Conservation (phyloP, 306 rosid genomes). For the Trichosanthes cucumerina region DNA sequence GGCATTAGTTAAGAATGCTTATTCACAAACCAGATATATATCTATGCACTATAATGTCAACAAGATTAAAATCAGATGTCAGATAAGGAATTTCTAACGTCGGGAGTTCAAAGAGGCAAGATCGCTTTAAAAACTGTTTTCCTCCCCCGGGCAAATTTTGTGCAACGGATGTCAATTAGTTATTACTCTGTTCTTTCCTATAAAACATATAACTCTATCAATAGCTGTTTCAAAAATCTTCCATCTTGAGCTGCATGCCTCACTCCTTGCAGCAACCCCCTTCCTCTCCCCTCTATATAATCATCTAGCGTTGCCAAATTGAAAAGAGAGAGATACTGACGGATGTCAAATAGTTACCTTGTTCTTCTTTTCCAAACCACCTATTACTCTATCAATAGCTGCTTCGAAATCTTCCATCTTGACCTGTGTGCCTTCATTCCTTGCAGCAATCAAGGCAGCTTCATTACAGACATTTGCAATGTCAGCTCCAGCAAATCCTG, state of each 20-base stretch:
- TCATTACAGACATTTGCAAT: slow-evolving; percentile 97
- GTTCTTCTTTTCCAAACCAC: slow-evolving; percentile 98
- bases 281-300: background rate
- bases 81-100: background rate
- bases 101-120: background rate
- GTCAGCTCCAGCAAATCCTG: slow-evolving; percentile 99
- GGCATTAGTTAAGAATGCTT: background rate
- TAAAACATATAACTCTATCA: slow-evolving; percentile 76
- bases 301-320: background rate
- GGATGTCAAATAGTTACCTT: slow-evolving; percentile 29
- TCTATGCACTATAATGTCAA: background rate
- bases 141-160: background rate
- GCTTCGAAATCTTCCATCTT: slow-evolving; percentile 77
- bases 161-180: background rate
- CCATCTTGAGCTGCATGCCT: slow-evolving; percentile 46
- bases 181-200: slow-evolving; percentile 86
- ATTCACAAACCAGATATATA: background rate
- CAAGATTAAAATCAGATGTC: background rate
- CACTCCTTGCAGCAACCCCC: slow-evolving; percentile 57
- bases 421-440: slow-evolving; percentile 45
- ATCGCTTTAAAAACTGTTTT: background rate
- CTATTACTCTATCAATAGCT: slow-evolving; percentile 86
- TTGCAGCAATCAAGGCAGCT: slow-evolving; percentile 96
- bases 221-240: slow-evolving; percentile 72
- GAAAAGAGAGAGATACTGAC: background rate